Evolutionary conservation across 768 basidiomycete species (phyloP).

Genomic region (Hericium erinaceus): DNA sequence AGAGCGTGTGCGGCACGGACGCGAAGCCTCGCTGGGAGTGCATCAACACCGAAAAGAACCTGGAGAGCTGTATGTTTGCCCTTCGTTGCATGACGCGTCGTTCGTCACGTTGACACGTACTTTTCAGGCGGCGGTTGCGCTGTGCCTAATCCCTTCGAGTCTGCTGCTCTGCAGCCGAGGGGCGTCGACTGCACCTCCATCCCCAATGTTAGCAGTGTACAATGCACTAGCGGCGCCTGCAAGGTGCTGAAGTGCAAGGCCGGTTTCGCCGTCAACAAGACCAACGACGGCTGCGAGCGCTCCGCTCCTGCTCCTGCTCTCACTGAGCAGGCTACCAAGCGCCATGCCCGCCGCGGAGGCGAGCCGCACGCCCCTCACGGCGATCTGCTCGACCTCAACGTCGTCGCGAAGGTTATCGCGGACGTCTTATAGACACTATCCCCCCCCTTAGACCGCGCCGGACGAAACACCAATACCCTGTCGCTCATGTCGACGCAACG

Average conservation of each 20-base stretch:
- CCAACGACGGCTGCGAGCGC: neutral
- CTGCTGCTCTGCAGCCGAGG: neutral
- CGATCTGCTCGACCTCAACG: neutral
- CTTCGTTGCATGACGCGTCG: neutral
- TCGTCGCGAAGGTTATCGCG: neutral
- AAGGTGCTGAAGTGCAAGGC: neutral
- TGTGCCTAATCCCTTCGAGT: neutral
- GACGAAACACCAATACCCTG: neutral
- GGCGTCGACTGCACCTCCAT: neutral
- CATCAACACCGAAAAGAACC: constrained; percentile 24
- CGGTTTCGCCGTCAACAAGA: neutral
- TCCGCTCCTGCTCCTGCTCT: neutral
- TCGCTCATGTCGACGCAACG: neutral
- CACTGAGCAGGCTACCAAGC: neutral
- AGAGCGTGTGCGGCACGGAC: constrained; percentile 31
- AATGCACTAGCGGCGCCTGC: neutral
- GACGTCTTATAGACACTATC: neutral
- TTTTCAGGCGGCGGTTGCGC: neutral
- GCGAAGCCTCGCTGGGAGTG: constrained; percentile 28
- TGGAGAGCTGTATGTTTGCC: constrained; percentile 7
- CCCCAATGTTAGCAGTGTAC: neutral
- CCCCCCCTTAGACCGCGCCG: neutral
- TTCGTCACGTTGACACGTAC: neutral
- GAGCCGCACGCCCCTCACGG: neutral
- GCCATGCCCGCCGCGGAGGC: neutral